These are phyloP conservation scores for Hansenula lynferdii DNA, from an alignment of 1,139 yeast genomes.

Conservation along the genomic window DNA sequence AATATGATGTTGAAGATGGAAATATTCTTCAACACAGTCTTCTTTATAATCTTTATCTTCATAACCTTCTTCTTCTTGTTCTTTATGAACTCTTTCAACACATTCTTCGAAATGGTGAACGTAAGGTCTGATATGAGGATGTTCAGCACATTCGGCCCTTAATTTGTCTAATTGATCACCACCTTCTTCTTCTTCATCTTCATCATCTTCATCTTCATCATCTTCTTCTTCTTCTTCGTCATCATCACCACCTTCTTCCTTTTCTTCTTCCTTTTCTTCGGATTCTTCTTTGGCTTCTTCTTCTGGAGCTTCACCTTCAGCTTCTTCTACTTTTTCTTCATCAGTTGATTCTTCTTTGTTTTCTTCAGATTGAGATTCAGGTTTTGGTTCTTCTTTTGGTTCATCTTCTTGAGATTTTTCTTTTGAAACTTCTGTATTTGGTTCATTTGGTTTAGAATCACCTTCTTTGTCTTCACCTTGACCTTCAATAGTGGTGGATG, in stretches of 20 bases:
- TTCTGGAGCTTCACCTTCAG: slow-evolving; percentile 2
- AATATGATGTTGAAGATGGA: slow-evolving; percentile 93
- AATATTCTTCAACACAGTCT: slow-evolving; percentile 97
- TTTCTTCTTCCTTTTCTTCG: slow-evolving; percentile 1
- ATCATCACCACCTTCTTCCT: not conserved
- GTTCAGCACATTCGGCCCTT: slow-evolving; percentile 62
- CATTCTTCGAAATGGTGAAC: slow-evolving; percentile 94
- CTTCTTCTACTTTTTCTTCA: not conserved
- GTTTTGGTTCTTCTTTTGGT: slow-evolving; percentile 53
- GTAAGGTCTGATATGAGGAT: slow-evolving; percentile 66
- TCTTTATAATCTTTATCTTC: slow-evolving; percentile 81
- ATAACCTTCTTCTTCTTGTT: slow-evolving; percentile 77
- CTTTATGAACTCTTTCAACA: slow-evolving; percentile 88
- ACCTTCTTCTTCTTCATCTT: slow-evolving; percentile 72
- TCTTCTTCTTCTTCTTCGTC: slow-evolving; percentile 7
- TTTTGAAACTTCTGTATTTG: slow-evolving; percentile 16
- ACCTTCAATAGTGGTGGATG: slow-evolving; percentile 2
- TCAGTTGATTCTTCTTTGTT: not conserved
- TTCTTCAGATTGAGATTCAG: slow-evolving; percentile 7
- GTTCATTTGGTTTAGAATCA: slow-evolving; percentile 60
- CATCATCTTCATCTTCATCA: slow-evolving; percentile 34
- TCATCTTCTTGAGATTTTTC: slow-evolving; percentile 43
- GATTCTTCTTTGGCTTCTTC: slow-evolving; percentile 1
- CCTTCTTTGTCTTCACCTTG: slow-evolving; percentile 54
- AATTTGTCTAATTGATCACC: slow-evolving; percentile 66